A percentile compares a stretch with the other conserved stretches of the same genome.
phyloP scores from a whole-genome alignment of 1,284 basidiomycete genomes.

The Omphalotus olearius region DNA sequence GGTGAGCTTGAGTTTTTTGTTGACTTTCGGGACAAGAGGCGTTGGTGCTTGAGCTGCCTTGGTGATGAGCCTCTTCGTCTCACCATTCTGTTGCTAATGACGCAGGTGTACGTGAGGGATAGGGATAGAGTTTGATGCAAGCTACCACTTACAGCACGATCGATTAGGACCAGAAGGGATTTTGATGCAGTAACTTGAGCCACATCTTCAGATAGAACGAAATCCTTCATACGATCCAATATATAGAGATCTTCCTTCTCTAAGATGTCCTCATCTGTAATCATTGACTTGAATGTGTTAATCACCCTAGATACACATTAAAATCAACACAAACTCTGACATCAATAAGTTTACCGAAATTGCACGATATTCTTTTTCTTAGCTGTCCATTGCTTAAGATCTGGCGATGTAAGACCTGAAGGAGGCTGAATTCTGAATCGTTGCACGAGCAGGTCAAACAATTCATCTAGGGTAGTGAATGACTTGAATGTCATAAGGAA shows the following conservation, averaged over 20 bases:
- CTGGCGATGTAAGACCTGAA: constrained; percentile 55
- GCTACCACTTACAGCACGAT: constrained; percentile 61
- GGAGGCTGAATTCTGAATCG: constrained; percentile 85
- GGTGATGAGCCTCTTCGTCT: constrained; percentile 45
- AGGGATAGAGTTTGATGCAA: not conserved
- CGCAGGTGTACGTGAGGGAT: constrained; percentile 15
- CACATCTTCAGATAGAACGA: constrained; percentile 67
- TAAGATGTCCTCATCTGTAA: constrained; percentile 74
- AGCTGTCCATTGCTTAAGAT: constrained; percentile 81
- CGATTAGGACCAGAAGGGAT: constrained; percentile 67
- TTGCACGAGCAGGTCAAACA: constrained; percentile 83
- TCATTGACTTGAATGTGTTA: constrained; percentile 81
- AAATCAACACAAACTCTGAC: not conserved
- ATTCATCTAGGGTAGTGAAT: constrained; percentile 83
- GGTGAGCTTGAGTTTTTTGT: constrained; percentile 77
- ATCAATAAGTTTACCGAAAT: constrained; percentile 57
- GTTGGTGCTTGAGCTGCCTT: constrained; percentile 64
- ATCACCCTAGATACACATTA: constrained; percentile 51
- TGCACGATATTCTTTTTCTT: constrained; percentile 89
- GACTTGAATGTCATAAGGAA: constrained; percentile 98
- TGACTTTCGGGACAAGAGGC: constrained; percentile 72
- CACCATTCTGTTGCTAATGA: constrained; percentile 53
- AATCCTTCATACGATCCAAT: constrained; percentile 74
- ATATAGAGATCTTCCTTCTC: constrained; percentile 81
- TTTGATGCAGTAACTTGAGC: constrained; percentile 64